Base-by-base conservation (phyloP, 441 rosid species). In the Corymbia citriodora region DNA sequence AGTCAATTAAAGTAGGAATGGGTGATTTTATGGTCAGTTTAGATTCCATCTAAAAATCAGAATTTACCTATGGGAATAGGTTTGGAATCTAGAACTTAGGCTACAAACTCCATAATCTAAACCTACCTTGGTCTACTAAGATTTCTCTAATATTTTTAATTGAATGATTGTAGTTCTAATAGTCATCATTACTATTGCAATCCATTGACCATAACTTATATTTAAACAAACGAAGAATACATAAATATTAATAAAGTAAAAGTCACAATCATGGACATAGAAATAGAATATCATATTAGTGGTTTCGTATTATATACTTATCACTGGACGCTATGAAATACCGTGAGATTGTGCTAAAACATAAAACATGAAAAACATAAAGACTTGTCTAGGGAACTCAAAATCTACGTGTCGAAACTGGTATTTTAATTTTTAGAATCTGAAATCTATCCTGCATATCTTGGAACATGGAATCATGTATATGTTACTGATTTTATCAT, bases 311-410 rank as follows among this genome's bases (percentile, higher is more conserved):
- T 57, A 23, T 29, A 57, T 57, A 57, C 3, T 4, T 6, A 57
- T 57, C 0, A 57, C 10, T 6, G 6, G 25, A 57, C 0, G 6
- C 13, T 6, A 57, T 57, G 0, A 57, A 57, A 23, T 0, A 23
- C 0, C 10, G 0, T 57, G 25, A 0, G 29, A 23, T 23, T 57
- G 2, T 57, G 2, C 25, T 11, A 23, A 57, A 29, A 57, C 29
- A 23, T 57, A 0, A 12, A 57, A 57, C 1, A 23, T 21, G 29
- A 57, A 57, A 12, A 57, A 57, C 25, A 23, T 13, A 23, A 57
- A 57, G 25, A 57, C 23, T 55, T 55, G 57, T 55, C 19, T 40
- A 40, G 40, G 40, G 40, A 40, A 40, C 23, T 18, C 19, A 23
- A 55, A 55, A 55, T 21, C 19, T 55, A 55, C 57, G 21, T 2